Evolutionary conservation across 2,329 filamentous ascomycete species (phyloP).

Genomic region (Colletotrichum navitas): DNA sequence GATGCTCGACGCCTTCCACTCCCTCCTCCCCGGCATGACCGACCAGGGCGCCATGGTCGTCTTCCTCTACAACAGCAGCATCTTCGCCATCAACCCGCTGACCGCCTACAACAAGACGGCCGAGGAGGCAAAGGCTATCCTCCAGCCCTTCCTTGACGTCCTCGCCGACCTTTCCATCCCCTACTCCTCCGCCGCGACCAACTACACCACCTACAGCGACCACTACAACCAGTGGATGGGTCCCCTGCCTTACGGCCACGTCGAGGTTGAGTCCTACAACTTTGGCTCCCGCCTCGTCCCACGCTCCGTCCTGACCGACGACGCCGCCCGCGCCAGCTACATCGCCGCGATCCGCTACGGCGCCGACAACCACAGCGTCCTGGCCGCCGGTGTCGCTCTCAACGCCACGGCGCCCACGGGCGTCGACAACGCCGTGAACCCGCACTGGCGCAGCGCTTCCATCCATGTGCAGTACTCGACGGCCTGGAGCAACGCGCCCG

Average conservation of each 20-base stretch:
- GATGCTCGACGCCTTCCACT: conserved; percentile 59
- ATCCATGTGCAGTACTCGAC: conserved; percentile 41
- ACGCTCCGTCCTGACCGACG: conserved; percentile 50
- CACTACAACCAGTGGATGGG: conserved; percentile 59
- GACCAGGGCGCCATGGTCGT: conserved; percentile 63
- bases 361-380: conserved; percentile 36
- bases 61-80: conserved; percentile 61
- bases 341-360: conserved; percentile 40
- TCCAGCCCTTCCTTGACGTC: conserved; percentile 59
- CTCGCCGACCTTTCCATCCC: conserved; percentile 54
- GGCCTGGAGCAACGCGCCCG: conserved; percentile 41
- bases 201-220: conserved; percentile 51
- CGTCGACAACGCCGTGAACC: conserved; percentile 41
- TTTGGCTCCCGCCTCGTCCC: conserved; percentile 60
- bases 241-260: conserved; percentile 56
- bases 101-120: conserved; percentile 62
- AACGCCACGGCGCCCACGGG: conserved; percentile 35
- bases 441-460: conserved; percentile 37
- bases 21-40: conserved; percentile 59
- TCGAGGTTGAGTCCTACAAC: conserved; percentile 63
- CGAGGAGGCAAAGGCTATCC: conserved; percentile 56
- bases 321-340: conserved; percentile 45
- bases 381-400: conserved; percentile 44
- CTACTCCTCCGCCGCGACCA: conserved; percentile 45
- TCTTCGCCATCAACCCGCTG: conserved; percentile 61